These are phyloP conservation scores for Cryoendolithus antarcticus DNA, from an alignment of 2,329 filamentous ascomycete species.

Conservation along the genomic window DNA sequence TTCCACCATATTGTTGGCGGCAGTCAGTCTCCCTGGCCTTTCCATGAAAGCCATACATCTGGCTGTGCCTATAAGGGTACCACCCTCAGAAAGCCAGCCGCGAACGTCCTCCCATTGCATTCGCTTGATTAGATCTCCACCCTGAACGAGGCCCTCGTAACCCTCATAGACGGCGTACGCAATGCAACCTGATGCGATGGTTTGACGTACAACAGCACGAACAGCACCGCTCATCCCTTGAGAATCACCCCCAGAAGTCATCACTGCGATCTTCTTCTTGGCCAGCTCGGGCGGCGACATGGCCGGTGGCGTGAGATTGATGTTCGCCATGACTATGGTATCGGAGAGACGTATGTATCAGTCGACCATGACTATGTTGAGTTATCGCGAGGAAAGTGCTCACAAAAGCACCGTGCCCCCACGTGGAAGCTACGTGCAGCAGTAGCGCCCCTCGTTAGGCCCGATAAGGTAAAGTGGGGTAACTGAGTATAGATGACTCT, in stretches of 20 bases:
- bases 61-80: constrained; percentile 90
- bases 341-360: too few species aligned
- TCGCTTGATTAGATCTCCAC: constrained; percentile 74
- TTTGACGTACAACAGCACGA: constrained; percentile 79
- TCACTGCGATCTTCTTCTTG: constrained; percentile 64
- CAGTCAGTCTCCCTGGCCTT: constrained; percentile 66
- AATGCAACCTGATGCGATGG: constrained; percentile 57
- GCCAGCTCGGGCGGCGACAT: constrained; percentile 5
- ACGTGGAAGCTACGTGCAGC: too few species aligned
- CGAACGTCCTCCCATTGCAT: constrained; percentile 91
- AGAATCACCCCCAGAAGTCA: constrained; percentile 90
- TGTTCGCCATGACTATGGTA: constrained; percentile 16
- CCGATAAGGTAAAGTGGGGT: too few species aligned
- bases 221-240: constrained; percentile 92
- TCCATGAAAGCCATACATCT: constrained; percentile 88
- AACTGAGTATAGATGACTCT: too few species aligned
- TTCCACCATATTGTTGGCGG: constrained; percentile 87
- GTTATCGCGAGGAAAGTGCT: too few species aligned
- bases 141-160: constrained; percentile 87
- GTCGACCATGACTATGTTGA: too few species aligned
- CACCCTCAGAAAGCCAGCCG: constrained; percentile 85
- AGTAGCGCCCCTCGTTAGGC: too few species aligned
- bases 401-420: too few species aligned
- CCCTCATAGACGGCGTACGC: constrained; percentile 60
- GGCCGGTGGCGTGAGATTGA: constrained; percentile 17